Base-by-base conservation (phyloP, 2,329 filamentous ascomycete species). In the Cladosporium colombiae region DNA sequence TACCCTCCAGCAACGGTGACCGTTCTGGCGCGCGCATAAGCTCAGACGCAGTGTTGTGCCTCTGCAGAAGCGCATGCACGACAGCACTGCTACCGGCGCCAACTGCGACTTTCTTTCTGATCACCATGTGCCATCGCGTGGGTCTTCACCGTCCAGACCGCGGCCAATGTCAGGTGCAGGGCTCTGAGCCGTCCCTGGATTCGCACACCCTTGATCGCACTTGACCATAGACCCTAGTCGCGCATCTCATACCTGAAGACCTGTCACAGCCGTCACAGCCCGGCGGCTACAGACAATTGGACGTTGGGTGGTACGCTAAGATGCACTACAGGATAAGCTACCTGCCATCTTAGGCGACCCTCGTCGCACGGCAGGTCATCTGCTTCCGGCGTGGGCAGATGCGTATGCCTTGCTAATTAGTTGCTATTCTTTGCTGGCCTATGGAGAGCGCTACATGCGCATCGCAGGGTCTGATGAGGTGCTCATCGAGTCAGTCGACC, bases 21-120 rank as follows among this genome's bases (percentile, higher is more conserved):
- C 65, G 68, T 72, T 72, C 64, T 72, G 70, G 73, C 71, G 73
- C 73, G 75, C 73, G 74, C 75, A 74, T 71, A 73, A 71, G 73
- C 69, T 71, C 68, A 52, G 68, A 67, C 69, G 62, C 55, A 65
- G 71, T 71, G 73, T 71, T 71, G 71, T 74, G 71, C 71, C 69
- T 68, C 68, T 70, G 69, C 68, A 68, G 49, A 35, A 60, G 56
- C 55, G 62, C 62, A 53, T 66, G 65, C 65, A 67, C 58, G 65
- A 68, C 64, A 67, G 50, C 61, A 50, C 55, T 65, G 55, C 44
- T 59, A 50, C 67, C 66, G 72, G 70, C 72, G 72, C 72, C 70
- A 71, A 73, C 64, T 65, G 64, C 66, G 68, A 67, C 52, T 53
- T 27, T 59, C 55, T 29, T 33, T 35, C 50, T 53, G 33, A 44